Percentiles rank a stretch among this genome's conserved stretches.
Conservation (phyloP, 805 yeast species). For the Wickerhamomyces rabaulensis region DNA sequence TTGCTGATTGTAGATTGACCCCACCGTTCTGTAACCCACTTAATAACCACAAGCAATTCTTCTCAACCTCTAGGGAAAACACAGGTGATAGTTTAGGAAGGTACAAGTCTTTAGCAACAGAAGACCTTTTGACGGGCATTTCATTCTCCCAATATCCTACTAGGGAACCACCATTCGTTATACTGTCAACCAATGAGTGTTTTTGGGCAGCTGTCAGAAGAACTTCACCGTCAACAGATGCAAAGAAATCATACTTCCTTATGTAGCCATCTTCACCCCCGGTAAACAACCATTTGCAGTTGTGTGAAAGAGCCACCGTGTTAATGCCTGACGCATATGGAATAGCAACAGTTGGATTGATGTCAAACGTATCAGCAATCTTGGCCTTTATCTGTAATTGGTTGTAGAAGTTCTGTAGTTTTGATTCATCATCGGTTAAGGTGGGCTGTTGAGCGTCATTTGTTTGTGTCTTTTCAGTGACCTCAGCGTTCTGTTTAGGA, state of each 20-base stretch:
- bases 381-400: slow-evolving; percentile 39
- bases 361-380: slow-evolving; percentile 54
- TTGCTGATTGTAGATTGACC: slow-evolving; percentile 73
- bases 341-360: slow-evolving; percentile 82
- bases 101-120: slow-evolving; percentile 30
- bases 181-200: slow-evolving; percentile 82
- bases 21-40: slow-evolving; percentile 86
- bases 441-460: slow-evolving; percentile 1
- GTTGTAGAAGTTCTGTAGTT: slow-evolving; percentile 23
- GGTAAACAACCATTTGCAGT: slow-evolving; percentile 81
- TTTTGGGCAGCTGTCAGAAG: slow-evolving; percentile 88
- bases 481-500: background rate
- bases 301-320: slow-evolving; percentile 69
- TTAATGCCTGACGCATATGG: slow-evolving; percentile 78
- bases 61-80: slow-evolving; percentile 78
- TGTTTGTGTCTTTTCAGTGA: background rate
- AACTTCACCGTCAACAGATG: slow-evolving; percentile 79
- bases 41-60: slow-evolving; percentile 77
- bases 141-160: slow-evolving; percentile 94
- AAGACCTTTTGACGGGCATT: slow-evolving; percentile 58
- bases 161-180: slow-evolving; percentile 79
- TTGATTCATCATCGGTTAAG: slow-evolving; percentile 7
- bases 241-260: slow-evolving; percentile 80
- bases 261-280: slow-evolving; percentile 97
- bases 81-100: slow-evolving; percentile 75